Percentiles rank a stretch among this genome's conserved stretches.
Evolutionary conservation across 2,329 filamentous ascomycete species (phyloP).

Genomic region (Fonsecaea pugnacius): DNA sequence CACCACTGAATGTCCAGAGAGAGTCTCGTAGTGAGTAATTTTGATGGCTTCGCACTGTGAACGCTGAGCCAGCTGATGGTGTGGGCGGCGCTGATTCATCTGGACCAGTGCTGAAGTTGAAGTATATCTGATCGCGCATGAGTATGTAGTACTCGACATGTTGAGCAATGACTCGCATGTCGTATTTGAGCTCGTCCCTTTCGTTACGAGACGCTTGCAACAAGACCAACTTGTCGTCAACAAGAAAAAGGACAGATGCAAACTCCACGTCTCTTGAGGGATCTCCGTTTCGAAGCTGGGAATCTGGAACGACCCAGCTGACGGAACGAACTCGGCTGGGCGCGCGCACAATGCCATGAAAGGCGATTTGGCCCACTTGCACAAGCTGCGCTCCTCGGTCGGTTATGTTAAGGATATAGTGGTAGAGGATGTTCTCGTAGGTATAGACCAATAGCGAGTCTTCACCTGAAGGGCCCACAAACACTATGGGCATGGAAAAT

Average conservation of each 20-base stretch:
- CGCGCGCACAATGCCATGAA: slow-evolving; percentile 93
- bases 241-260: slow-evolving; percentile 92
- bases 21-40: slow-evolving; percentile 75
- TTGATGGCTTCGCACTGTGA: slow-evolving; percentile 48
- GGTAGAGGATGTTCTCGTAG: slow-evolving; percentile 92
- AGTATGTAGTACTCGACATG: slow-evolving; percentile 95
- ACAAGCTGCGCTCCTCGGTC: slow-evolving; percentile 75
- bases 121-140: slow-evolving; percentile 78
- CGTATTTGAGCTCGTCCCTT: slow-evolving; percentile 86
- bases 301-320: slow-evolving; percentile 93
- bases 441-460: slow-evolving; percentile 97
- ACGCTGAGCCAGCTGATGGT: slow-evolving; percentile 52
- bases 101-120: slow-evolving; percentile 51
- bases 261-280: slow-evolving; percentile 93
- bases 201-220: slow-evolving; percentile 84
- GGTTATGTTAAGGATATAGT: slow-evolving; percentile 82
- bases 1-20: slow-evolving; percentile 91
- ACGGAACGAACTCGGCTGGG: slow-evolving; percentile 89
- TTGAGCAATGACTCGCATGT: slow-evolving; percentile 95
- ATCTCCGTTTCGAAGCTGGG: slow-evolving; percentile 85
- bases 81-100: slow-evolving; percentile 56
- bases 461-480: slow-evolving; percentile 85
- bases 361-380: slow-evolving; percentile 96
- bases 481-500: slow-evolving; percentile 82
- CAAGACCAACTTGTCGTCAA: slow-evolving; percentile 93